These are phyloP conservation scores for Erodium chrysanthum DNA, from an alignment of 441 rosid genomes.

Conservation along the genomic window DNA sequence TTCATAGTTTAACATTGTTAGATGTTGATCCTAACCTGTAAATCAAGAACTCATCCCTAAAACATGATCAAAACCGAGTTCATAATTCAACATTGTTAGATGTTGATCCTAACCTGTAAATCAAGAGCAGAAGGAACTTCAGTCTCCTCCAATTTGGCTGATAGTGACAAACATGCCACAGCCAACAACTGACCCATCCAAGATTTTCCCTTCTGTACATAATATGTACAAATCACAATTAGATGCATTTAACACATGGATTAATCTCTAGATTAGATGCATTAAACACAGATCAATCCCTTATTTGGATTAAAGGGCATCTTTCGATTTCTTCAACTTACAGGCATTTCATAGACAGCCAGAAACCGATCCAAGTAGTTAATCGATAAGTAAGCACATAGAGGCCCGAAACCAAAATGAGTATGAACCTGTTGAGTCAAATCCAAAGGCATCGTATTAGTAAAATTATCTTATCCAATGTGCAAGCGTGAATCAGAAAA, in stretches of 20 bases:
- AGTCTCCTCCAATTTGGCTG: constrained; percentile 67
- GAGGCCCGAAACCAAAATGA: constrained; percentile 60
- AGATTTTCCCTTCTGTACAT: constrained; percentile 44
- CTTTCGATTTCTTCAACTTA: constrained; percentile 24
- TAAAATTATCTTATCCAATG: too few relatives aligned
- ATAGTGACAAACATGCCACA: constrained; percentile 63
- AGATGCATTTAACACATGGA: constrained; percentile 10
- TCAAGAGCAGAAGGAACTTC: constrained; percentile 48
- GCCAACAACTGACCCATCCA: constrained; percentile 64
- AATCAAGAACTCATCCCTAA: constrained; percentile 30
- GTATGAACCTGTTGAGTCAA: constrained; percentile 43
- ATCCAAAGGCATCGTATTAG: background rate
- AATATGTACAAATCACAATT: background rate
- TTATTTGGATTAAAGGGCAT: background rate
- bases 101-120: constrained; percentile 41
- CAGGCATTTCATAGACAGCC: constrained; percentile 53
- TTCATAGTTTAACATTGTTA: background rate
- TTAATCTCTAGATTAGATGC: too few relatives aligned
- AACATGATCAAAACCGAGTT: background rate
- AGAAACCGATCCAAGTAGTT: constrained; percentile 69
- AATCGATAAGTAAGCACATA: constrained; percentile 46
- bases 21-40: constrained; percentile 37
- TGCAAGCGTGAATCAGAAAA: too few relatives aligned
- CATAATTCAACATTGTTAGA: background rate
- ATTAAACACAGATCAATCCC: too few relatives aligned